Evolutionary conservation across 495 filamentous ascomycete species (phyloP).

Genomic region (Penicillium ucsense): DNA sequence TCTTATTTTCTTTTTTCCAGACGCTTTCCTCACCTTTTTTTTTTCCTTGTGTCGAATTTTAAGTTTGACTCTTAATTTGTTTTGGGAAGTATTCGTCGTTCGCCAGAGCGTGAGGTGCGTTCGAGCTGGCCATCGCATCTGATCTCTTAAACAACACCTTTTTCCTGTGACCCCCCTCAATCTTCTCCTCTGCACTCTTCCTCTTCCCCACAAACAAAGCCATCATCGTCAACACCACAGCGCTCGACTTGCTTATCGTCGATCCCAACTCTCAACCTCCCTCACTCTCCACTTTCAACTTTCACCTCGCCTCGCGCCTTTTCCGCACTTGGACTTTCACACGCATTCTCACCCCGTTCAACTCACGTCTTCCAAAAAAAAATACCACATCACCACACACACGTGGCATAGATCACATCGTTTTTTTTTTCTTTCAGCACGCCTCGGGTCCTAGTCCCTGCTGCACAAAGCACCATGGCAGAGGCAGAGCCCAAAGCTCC

Average conservation of each 20-base stretch:
- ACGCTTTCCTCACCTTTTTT: not conserved
- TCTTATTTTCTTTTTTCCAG: not conserved
- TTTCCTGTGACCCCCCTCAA: not conserved
- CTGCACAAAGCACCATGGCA: slow-evolving; percentile 6
- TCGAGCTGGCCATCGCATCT: not conserved
- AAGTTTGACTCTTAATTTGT: too few species aligned
- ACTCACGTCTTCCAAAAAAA: too few species aligned
- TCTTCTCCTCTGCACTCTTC: not conserved
- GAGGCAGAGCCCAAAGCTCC: slow-evolving; percentile 7
- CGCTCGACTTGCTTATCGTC: not conserved
- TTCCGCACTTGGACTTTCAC: too few species aligned
- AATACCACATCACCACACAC: too few species aligned
- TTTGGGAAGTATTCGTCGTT: too few species aligned
- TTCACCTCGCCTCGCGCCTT: too few species aligned
- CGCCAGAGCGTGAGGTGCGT: too few species aligned
- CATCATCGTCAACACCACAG: not conserved
- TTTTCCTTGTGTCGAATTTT: too few species aligned
- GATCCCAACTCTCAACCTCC: not conserved
- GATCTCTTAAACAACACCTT: not conserved
- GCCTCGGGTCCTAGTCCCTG: not conserved
- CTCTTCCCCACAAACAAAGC: not conserved
- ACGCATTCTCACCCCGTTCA: too few species aligned
- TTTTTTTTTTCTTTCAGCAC: too few species aligned
- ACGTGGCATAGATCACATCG: too few species aligned
- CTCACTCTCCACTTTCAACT: not conserved